A percentile compares a stretch with the other conserved stretches of the same genome.
These are phyloP conservation scores for Coemansia sp. DNA, from an alignment of 192 early-diverging fungal species.

Conservation along the genomic window DNA sequence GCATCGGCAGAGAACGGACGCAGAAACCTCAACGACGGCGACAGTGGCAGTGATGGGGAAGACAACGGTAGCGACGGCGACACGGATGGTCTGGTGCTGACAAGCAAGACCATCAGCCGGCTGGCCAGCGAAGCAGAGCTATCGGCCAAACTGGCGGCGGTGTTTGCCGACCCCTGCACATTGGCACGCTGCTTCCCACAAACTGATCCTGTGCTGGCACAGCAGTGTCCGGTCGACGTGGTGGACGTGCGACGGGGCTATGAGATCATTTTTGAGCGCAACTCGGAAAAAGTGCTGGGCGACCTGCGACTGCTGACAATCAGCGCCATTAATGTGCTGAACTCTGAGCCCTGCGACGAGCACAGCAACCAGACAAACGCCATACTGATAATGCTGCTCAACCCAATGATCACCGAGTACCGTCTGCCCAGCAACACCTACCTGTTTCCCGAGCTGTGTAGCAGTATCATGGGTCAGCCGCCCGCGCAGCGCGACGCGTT, in stretches of 20 bases:
- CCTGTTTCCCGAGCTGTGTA: constrained; percentile 46
- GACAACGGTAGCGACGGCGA: neutral
- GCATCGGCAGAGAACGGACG: neutral
- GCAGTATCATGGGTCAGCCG: constrained; percentile 25
- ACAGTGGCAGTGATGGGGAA: neutral
- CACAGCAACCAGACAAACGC: constrained; percentile 43
- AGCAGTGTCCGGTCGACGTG: constrained; percentile 44
- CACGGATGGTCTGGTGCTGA: constrained; percentile 14
- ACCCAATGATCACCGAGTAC: constrained; percentile 38
- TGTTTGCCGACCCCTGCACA: constrained; percentile 43
- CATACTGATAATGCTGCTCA: constrained; percentile 40
- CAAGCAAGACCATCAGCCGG: constrained; percentile 14
- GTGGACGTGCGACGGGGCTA: constrained; percentile 34
- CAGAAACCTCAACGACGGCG: neutral
- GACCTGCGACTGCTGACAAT: constrained; percentile 33
- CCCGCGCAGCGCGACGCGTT: constrained; percentile 19
- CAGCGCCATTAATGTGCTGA: constrained; percentile 22
- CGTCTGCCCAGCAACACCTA: constrained; percentile 12
- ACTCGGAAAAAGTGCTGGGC: constrained; percentile 12
- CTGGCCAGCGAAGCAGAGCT: constrained; percentile 24
- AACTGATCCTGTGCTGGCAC: constrained; percentile 9
- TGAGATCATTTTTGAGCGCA: constrained; percentile 4
- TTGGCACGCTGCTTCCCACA: constrained; percentile 49
- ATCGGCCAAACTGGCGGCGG: constrained; percentile 22
- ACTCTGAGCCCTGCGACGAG: constrained; percentile 42